Evolutionary conservation across 129 eudicot genomes (phyloP), one percentile per base, ranked within the genome.

Genomic region (Escallonia rubra): DNA sequence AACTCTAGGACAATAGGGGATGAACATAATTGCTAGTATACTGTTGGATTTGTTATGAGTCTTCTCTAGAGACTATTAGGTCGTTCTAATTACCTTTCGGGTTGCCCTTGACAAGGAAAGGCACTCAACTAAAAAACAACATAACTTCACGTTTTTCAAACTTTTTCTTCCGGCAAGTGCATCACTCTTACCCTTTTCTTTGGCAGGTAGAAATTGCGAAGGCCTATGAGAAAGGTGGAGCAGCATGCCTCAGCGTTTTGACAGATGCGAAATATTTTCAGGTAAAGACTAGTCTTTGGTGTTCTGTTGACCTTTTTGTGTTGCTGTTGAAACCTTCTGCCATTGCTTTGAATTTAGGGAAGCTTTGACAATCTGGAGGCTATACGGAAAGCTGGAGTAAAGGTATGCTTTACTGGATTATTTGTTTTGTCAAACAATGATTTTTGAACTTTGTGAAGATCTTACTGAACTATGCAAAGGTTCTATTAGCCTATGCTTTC

Each of bases 221-320:
- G 79, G 90, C 99, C 53, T 93, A 93, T 73, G 96, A 93, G 68
- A 93, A 84, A 84, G 99, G 99, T 69, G 99, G 99, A 69, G 99
- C 99, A 55, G 90, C 99, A 50, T 93, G 99, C 77, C 92, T 93
- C 48, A 89, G 96, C 79, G 99, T 93, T 61, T 81, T 93, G 77
- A 93, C 99, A 3, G 99, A 93, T 78, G 48, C 80, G 76, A 89
- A 93, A 73, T 93, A 75, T 81, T 93, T 93, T 72, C 92, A 93
- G 86, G 99, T 93, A 52, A 43, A 62, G 39, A 67, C 5, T 1
- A 76, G 66, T 13, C 40, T 59, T 60, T 67, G 38, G 15, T 67
- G 34, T 55, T 43, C 13, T 50, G 48, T 61, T 44, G 57, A 12
- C 67, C 43, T 52, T 41, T 47, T 12, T 48, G 50, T 44, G 38